Base-by-base conservation (phyloP, 2,329 filamentous ascomycete species). In the Myriosclerotinia scirpicola region DNA sequence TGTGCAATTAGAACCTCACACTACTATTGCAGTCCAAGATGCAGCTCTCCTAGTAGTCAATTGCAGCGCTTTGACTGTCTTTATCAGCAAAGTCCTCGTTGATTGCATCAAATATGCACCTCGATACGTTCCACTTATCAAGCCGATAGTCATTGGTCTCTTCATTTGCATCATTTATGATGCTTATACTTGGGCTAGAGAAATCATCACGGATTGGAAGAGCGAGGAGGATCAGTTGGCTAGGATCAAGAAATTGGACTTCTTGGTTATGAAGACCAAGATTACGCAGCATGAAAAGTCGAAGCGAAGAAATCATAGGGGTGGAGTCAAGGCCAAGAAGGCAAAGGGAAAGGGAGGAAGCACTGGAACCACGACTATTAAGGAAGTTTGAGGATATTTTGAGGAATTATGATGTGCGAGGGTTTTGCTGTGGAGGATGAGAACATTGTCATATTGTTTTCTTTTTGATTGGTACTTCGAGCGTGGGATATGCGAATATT, bases 11-110 rank as follows among this genome's bases (percentile, higher is more conserved):
- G 1, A 22, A 9, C 6, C 26, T 11, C 42, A n/a, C 26, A 59
- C 20, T 20, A 6, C 17, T 5, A n/a, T 8, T 11, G 40, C 55
- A 9, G 0, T 48, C 9, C 6, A 1, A 9, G 12, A 34, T 0
- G 6, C 17, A 15, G 11, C 5, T 3, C n/a, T 22, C 8, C 4
- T 34, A 5, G 7, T 36, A 2, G 3, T 17, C 1, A 26, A 40
- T 2, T 59, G 15, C 7, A n/a, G 17, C 12, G 56, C 42, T 1
- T 46, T 14, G 2, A 17, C n/a, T 11, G 17, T 40, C 2, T 14
- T 59, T 6, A 22, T 46, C 30, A 5, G 20, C 17, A 59, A 36
- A n/a, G 0, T 5, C 9, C 26, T 59, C 6, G n/a, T 11, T 20
- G n/a, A 26, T 9, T 59, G 26, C 42, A 36, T 6, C 11, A 59